Evolutionary conservation across 1,139 yeast genomes (phyloP), one percentile per base, ranked within the genome.

Genomic region (Pichia sp.): DNA sequence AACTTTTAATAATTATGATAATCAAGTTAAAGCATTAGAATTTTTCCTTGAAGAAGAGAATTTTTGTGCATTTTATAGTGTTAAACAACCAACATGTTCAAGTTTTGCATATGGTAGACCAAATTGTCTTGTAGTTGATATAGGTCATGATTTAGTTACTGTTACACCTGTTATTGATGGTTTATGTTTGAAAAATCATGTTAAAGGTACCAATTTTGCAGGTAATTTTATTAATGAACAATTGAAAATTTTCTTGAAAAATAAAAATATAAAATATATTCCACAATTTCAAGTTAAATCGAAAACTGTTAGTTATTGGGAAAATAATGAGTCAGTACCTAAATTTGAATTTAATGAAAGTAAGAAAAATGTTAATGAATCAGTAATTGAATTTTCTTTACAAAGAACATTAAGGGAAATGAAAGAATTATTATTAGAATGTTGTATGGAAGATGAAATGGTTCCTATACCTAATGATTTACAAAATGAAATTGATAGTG

Each of bases 151-250:
- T 52, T 67, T 83, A 2, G 71, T 80, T 14, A 78, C 91, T 41
- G 95, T 84, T 2, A 84, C 96, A 1, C 97, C 99, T 0, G 93
- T 91, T 3, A 76, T 89, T 40, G 99, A 91, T 62, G 98, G 98
- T 4, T 74, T 91, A 58, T 84, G 93, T 35, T 68, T 91, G 45
- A 70, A 82, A 51, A 83, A 74, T 58, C 84, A 81, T 49, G 76
- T 84, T 5, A 69, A 75, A 64, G 74, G 80, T 49, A 81, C 85
- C 3, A 76, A 71, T 51, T 79, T 79, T 52, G 77, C 80, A 1
- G 93, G 93, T 12, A 65, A 61, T 36, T 82, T 68, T 50, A 54
- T 82, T 42, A 72, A 70, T 48, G 77, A 74, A 49, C 66, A 55
- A 41, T 54, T 51, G 28, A 43, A 28, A 33, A 57, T 43, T 44